Conservation (phyloP, 202 grass and related monocot species). For the Setaria italica region DNA sequence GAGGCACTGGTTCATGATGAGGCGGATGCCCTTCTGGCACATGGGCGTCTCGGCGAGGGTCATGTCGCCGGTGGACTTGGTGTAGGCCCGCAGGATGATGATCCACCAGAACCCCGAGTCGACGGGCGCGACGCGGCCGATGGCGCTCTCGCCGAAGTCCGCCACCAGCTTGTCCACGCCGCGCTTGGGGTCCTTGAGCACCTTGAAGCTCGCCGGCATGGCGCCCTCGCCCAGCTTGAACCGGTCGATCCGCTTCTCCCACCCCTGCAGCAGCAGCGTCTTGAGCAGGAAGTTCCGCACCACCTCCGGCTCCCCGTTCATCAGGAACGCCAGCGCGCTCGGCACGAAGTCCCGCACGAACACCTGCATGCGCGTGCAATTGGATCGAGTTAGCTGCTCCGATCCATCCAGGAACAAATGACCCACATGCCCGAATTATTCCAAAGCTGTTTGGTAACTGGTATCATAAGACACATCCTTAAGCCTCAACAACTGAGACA, state of each 20-base stretch:
- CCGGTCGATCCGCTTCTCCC: slow-evolving; percentile 92
- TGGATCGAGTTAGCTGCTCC: too few relatives aligned
- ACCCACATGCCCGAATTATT: background rate
- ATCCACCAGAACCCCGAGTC: slow-evolving; percentile 99
- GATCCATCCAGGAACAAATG: too few relatives aligned
- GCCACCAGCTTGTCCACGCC: slow-evolving; percentile 68
- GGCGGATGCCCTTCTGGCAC: slow-evolving; percentile 85
- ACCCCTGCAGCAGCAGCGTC: slow-evolving; percentile 84
- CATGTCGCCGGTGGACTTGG: slow-evolving; percentile 89
- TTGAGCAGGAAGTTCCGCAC: slow-evolving; percentile 87
- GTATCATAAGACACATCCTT: background rate
- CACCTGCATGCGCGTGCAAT: slow-evolving; percentile 47
- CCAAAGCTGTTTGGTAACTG: background rate
- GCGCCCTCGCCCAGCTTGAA: slow-evolving; percentile 93
- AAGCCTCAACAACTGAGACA: background rate
- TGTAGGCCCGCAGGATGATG: slow-evolving; percentile 85
- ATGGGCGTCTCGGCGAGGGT: slow-evolving; percentile 66
- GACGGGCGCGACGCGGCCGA: slow-evolving; percentile 86
- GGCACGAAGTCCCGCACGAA: slow-evolving; percentile 94
- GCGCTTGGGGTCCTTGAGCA: slow-evolving; percentile 72
- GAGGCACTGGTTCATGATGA: slow-evolving; percentile 87
- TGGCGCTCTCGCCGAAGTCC: slow-evolving; percentile 97
- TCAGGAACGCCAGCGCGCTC: slow-evolving; percentile 89
- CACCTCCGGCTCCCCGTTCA: slow-evolving; percentile 92
- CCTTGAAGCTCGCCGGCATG: slow-evolving; percentile 98